These are phyloP conservation scores for Coemansia sp. DNA, from an alignment of 192 early-diverging fungal species.

Conservation along the genomic window DNA sequence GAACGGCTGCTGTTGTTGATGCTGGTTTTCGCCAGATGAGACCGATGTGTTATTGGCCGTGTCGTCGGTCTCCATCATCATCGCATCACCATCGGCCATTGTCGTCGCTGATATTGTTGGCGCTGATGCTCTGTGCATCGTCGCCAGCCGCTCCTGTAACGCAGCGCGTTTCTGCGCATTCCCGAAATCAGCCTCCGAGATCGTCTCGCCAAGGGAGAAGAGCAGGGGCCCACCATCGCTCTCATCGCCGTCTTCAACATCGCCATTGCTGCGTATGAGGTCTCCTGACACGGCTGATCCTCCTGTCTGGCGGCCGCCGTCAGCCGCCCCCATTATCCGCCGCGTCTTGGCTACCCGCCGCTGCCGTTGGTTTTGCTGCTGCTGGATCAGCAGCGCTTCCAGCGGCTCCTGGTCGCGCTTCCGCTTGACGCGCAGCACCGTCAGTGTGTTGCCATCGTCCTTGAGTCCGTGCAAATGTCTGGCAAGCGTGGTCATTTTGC, in stretches of 20 bases:
- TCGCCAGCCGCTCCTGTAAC: slow-evolving; percentile 47
- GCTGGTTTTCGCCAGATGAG: no score
- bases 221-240: slow-evolving; percentile 34
- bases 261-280: no score
- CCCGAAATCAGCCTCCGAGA: slow-evolving; percentile 64
- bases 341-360: slow-evolving; percentile 13
- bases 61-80: slow-evolving; percentile 11
- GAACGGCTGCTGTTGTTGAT: no score
- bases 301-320: no score
- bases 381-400: slow-evolving; percentile 59
- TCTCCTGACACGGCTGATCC: not conserved
- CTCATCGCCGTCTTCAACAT: not conserved
- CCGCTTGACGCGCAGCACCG: slow-evolving; percentile 78
- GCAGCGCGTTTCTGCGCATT: slow-evolving; percentile 56
- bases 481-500: not conserved
- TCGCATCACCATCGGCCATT: not conserved
- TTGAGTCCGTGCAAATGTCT: slow-evolving; percentile 3
- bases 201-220: slow-evolving; percentile 69
- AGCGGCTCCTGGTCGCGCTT: slow-evolving; percentile 73
- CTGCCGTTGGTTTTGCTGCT: slow-evolving; percentile 11
- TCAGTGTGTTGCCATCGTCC: slow-evolving; percentile 26
- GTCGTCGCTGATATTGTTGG: not conserved
- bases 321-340: not conserved
- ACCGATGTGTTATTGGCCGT: no score
- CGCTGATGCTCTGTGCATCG: slow-evolving; percentile 9